These are phyloP conservation scores for Pseudonectria foliicola DNA, from an alignment of 2,329 filamentous ascomycete genomes.

Conservation along the genomic window DNA sequence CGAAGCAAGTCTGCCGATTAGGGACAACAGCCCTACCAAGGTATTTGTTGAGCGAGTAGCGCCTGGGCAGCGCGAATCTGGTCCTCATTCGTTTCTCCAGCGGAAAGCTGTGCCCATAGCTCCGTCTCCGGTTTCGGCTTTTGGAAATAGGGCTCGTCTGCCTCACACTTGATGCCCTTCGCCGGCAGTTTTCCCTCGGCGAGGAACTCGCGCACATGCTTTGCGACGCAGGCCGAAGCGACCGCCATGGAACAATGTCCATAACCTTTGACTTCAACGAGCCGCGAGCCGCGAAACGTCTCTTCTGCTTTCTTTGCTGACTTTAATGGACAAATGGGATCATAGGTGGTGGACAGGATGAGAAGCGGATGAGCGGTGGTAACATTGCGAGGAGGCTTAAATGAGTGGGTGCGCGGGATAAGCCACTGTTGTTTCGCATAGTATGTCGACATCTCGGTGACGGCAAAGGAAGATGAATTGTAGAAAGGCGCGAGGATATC, in stretches of 20 bases:
- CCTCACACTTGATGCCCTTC: slow-evolving; percentile 28
- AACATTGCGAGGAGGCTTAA: slow-evolving; percentile 24
- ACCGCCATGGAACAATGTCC: slow-evolving; percentile 35
- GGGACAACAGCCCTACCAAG: too few species aligned
- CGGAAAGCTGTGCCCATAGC: neutral
- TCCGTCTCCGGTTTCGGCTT: slow-evolving; percentile 15
- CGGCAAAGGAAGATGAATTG: slow-evolving; percentile 25
- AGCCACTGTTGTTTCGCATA: slow-evolving; percentile 25
- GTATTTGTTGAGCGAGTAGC: too few species aligned
- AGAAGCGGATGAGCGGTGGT: slow-evolving; percentile 25
- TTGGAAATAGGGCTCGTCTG: slow-evolving; percentile 32
- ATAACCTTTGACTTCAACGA: slow-evolving; percentile 36
- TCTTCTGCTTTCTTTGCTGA: slow-evolving; percentile 30
- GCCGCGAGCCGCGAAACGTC: slow-evolving; percentile 29
- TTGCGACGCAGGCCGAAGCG: slow-evolving; percentile 29
- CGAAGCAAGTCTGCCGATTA: too few species aligned
- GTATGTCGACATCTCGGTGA: slow-evolving; percentile 22
- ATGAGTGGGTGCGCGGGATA: slow-evolving; percentile 23
- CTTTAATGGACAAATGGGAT: slow-evolving; percentile 44
- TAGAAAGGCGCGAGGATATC: slow-evolving; percentile 27
- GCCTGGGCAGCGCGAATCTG: slow-evolving; percentile 7
- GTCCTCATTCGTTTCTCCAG: slow-evolving; percentile 3
- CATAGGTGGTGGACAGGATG: slow-evolving; percentile 24
- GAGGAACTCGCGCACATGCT: slow-evolving; percentile 30
- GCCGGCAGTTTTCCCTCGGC: slow-evolving; percentile 31